phyloP scores from a whole-genome alignment of 768 basidiomycete species.

The Macrolepiota dolichaula region DNA sequence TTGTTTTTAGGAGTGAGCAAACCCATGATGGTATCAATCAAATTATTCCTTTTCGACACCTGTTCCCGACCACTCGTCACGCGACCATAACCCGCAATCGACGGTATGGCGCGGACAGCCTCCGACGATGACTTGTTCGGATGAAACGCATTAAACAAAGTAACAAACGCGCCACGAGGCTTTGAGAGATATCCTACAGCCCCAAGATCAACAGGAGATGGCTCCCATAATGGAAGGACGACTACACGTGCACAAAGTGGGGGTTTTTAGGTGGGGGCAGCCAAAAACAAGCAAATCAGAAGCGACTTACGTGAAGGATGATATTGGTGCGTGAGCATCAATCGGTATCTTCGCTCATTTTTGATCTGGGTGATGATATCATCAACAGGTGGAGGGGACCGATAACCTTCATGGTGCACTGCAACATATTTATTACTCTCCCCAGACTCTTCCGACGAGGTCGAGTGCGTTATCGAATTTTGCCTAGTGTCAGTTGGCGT shows the following conservation, averaged over 20 bases:
- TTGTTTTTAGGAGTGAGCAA: constrained; percentile 3
- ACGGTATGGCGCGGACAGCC: constrained; percentile 12
- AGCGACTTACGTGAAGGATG: constrained; percentile 57
- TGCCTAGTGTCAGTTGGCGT: constrained; percentile 24
- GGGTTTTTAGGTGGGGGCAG: not conserved
- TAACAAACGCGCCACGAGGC: constrained; percentile 65
- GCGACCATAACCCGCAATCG: constrained; percentile 15
- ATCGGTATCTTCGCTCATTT: constrained; percentile 67
- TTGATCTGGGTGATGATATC: constrained; percentile 36
- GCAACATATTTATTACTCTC: constrained; percentile 12
- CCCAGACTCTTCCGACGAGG: constrained; percentile 23
- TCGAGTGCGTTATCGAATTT: constrained; percentile 28
- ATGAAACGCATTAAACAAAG: constrained; percentile 66
- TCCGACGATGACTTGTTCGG: constrained; percentile 31
- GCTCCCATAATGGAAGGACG: constrained; percentile 69
- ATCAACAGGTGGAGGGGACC: constrained; percentile 35
- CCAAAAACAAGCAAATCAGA: not conserved
- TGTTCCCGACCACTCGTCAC: constrained; percentile 8
- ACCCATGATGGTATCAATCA: constrained; percentile 12
- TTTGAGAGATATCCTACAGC: constrained; percentile 75
- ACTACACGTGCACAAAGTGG: constrained; percentile 39
- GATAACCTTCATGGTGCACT: constrained; percentile 24
- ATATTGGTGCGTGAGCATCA: constrained; percentile 64
- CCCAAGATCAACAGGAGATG: constrained; percentile 58
- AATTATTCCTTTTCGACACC: constrained; percentile 3